Evolutionary conservation across 805 yeast species (phyloP), one percentile per base, ranked within the genome.

Genomic region (Candida mattraensis): DNA sequence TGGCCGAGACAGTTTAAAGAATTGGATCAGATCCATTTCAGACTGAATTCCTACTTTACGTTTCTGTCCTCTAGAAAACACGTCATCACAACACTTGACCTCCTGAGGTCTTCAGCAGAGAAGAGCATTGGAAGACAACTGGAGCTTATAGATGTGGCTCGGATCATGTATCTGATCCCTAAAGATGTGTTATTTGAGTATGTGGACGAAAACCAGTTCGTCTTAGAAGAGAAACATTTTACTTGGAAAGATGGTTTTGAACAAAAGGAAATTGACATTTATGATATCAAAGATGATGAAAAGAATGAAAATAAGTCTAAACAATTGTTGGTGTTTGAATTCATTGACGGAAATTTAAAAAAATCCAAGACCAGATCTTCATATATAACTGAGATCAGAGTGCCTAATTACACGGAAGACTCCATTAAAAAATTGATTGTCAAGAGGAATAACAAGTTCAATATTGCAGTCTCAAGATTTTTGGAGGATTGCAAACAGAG

Each of bases 271-370:
- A 60, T 64, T 8, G 83, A 76, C 51, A 64, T 74, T 25, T 74
- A 67, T 37, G 66, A 74, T 29, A 60, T 77, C 14, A 70, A 74
- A 41, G 60, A 64, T 28, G 63, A 61, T 3, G 51, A 43, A 11
- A 61, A 57, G 11, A 53, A 49, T 5, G 63, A 63, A 9, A 56
- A 56, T 10, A 54, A 50, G 5, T 56, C 67, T 0, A 66, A 70
- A 14, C 88, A 81, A 45, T 51, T 85, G 7, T 64, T 89, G 18
- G 67, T 86, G 1, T 83, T 89, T 53, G 89, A 83, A 45, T 86
- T 89, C 56, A 68, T 76, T 12, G 95, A 89, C 56, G 85, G 83
- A 10, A 67, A 70, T 39, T 53, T 72, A 50, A 47, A 65, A 50
- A 73, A 66, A 49, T 76, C 64, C 46, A 75, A 68, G 66, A 72